These are phyloP conservation scores for Myxozyma sirexii DNA, from an alignment of 805 yeast species.

Conservation along the genomic window DNA sequence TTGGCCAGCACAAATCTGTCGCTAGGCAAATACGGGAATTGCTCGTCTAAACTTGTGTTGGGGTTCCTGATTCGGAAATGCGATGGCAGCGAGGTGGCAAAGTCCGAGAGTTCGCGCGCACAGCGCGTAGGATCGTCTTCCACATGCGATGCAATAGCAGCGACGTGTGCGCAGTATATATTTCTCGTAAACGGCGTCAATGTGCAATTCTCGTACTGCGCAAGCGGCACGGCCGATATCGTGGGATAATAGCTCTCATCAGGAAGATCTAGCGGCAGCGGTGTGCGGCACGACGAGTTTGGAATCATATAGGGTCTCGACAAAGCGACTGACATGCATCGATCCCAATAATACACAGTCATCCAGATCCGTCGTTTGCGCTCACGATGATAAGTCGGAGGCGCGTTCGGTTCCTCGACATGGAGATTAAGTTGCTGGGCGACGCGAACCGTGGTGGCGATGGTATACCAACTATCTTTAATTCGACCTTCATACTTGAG, in stretches of 20 bases:
- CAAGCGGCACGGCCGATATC: not conserved
- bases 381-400: conserved; percentile 27
- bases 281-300: conserved; percentile 11
- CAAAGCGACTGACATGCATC: conserved; percentile 21
- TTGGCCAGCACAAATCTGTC: conserved; percentile 18
- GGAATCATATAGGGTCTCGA: conserved; percentile 30
- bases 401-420: conserved; percentile 21
- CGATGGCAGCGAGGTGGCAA: conserved; percentile 22
- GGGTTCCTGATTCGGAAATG: conserved; percentile 16
- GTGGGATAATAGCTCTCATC: conserved; percentile 24
- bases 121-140: conserved; percentile 14
- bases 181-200: conserved; percentile 10
- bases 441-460: conserved; percentile 20
- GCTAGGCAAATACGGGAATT: conserved; percentile 4
- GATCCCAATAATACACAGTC: conserved; percentile 29
- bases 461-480: conserved; percentile 27
- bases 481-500: conserved; percentile 21
- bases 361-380: conserved; percentile 28
- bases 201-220: not conserved
- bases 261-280: conserved; percentile 26
- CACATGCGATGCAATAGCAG: conserved; percentile 10
- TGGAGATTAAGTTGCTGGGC: conserved; percentile 31
- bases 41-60: conserved; percentile 15
- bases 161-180: conserved; percentile 2
- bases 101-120: conserved; percentile 4